Base-by-base conservation (phyloP, 2,329 filamentous ascomycete species). In the Phialophora expanda region DNA sequence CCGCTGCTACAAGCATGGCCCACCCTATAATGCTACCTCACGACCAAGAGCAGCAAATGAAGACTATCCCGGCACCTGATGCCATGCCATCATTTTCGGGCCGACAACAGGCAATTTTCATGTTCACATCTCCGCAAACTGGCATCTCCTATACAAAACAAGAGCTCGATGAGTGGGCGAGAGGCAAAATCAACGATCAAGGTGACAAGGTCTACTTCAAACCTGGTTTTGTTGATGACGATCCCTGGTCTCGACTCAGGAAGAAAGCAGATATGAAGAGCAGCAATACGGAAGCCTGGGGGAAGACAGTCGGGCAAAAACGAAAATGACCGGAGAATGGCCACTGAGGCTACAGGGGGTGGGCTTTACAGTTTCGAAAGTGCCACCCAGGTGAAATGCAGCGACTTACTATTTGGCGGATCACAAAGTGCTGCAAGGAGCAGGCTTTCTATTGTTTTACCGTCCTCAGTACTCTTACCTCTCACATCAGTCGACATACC, bases 201-300 rank as follows among this genome's bases (percentile, higher is more conserved):
- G 72, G 71, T 6, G 71, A 72, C 56, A 69, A 48, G 20, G 69
- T 72, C 9, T 73, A 66, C 66, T 74, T 74, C 64, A 67, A 65
- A 38, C 72, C 71, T 8, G 67, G 64, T 5, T 74, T 73, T 56
- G 66, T 74, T 32, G 66, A 66, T 24, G 56, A 65, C 1, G 69
- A 71, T 62, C 71, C 72, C 5, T 73, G 72, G 70, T 55, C 48
- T 50, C 59, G 59, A 56, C 34, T 62, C 9, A 51, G 59, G 11
- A 24, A 20, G 30, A 41, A 20, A 4, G 46, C 20, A 60, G 28
- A 51, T 9, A 26, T 11, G 1, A n/a, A n/a, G 3, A 26, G 26
- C 38, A n/a, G 34, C 38, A 46, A 26, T 48, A 7, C 30, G 3
- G 55, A 24, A 20, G 9, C 17, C 2, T 24, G 34, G 9, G 44